Evolutionary conservation across 768 basidiomycete species (phyloP).

Genomic region (Exidia glandulosa): DNA sequence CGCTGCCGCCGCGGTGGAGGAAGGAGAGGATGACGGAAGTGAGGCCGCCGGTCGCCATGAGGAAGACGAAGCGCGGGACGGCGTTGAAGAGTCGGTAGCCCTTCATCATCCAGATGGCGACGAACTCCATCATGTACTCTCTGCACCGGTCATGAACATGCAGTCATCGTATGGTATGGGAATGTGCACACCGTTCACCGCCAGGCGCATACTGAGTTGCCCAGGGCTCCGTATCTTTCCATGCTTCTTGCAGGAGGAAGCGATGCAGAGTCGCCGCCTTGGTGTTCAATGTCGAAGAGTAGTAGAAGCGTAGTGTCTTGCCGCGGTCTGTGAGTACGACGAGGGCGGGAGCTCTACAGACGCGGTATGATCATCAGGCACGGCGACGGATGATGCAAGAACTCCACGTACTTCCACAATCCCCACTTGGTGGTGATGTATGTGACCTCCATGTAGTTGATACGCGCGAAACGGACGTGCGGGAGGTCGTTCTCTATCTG

Average conservation of each 20-base stretch:
- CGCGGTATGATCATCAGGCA: conserved; percentile 1
- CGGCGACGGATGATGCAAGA: background rate
- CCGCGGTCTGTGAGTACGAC: conserved; percentile 65
- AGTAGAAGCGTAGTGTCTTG: conserved; percentile 71
- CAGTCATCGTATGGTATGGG: background rate
- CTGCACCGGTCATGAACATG: conserved; percentile 24
- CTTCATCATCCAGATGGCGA: conserved; percentile 37
- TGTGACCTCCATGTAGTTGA: conserved; percentile 83
- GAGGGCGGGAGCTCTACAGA: conserved; percentile 59
- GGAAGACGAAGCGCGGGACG: conserved; percentile 64
- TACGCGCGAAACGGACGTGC: conserved; percentile 69
- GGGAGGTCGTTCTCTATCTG: conserved; percentile 49
- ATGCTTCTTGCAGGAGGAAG: conserved; percentile 56
- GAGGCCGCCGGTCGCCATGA: conserved; percentile 50
- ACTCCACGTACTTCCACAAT: conserved; percentile 58
- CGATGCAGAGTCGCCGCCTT: conserved; percentile 47
- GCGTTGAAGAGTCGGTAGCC: conserved; percentile 40
- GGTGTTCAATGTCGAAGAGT: conserved; percentile 49
- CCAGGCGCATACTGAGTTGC: conserved; percentile 58
- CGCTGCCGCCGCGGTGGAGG: conserved; percentile 32
- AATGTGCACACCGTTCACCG: conserved; percentile 47
- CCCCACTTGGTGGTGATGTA: conserved; percentile 75
- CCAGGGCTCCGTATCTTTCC: conserved; percentile 60
- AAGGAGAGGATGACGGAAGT: conserved; percentile 59
- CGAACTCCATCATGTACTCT: conserved; percentile 54